Evolutionary conservation across 176 grass and related monocot species (phyloP).

Genomic region (Canna indica): DNA sequence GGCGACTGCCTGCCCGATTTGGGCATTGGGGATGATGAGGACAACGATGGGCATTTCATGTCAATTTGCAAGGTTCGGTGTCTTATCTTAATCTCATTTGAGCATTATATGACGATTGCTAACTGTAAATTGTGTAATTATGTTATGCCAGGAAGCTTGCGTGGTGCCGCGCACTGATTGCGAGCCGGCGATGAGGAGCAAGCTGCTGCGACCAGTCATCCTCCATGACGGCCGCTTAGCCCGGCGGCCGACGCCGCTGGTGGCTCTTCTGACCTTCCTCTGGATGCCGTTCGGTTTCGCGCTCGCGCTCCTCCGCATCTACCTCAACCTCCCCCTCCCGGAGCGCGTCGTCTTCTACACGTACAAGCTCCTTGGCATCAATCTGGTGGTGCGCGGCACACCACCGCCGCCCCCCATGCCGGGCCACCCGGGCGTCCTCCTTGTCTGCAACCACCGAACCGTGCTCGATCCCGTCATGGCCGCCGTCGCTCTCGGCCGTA

Average conservation of each 20-base stretch:
- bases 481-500: slow-evolving; percentile 74
- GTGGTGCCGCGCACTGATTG: background rate
- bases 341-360: slow-evolving; percentile 86
- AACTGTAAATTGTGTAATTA: background rate
- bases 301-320: slow-evolving; percentile 68
- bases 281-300: slow-evolving; percentile 90
- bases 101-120: background rate
- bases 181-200: slow-evolving; percentile 1
- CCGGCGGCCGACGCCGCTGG: slow-evolving; percentile 67
- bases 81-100: background rate
- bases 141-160: slow-evolving; percentile 10
- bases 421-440: slow-evolving; percentile 70
- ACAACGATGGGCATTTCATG: background rate
- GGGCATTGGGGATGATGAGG: background rate
- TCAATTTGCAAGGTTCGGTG: background rate
- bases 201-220: slow-evolving; percentile 61
- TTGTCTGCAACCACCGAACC: slow-evolving; percentile 96
- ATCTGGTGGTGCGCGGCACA: slow-evolving; percentile 59
- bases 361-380: slow-evolving; percentile 93
- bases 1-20: background rate
- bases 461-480: slow-evolving; percentile 74
- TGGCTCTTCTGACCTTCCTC: slow-evolving; percentile 77
- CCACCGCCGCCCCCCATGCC: slow-evolving; percentile 71
- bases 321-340: slow-evolving; percentile 83
- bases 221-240: slow-evolving; percentile 82